Evolutionary conservation across 768 basidiomycete genomes (phyloP).

Genomic region (Boletus sp.): DNA sequence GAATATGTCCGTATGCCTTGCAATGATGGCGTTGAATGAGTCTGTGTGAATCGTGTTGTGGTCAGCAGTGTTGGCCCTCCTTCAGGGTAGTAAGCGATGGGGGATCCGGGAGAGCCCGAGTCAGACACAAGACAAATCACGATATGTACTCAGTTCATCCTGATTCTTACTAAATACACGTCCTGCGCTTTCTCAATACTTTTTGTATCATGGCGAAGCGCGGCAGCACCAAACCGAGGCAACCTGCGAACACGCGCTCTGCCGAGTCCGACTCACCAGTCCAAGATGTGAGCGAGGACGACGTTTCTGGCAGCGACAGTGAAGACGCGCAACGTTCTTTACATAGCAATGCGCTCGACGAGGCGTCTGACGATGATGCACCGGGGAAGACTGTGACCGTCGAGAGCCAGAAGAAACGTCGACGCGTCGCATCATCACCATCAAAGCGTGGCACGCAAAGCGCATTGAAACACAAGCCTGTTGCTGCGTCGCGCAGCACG

Average conservation of each 20-base stretch:
- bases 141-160: not conserved
- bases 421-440: slow-evolving; percentile 17
- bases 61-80: no score
- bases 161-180: not conserved
- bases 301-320: slow-evolving; percentile 8
- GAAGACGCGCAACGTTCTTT: slow-evolving; percentile 18
- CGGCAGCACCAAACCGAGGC: slow-evolving; percentile 1
- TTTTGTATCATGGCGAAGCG: slow-evolving; percentile 17
- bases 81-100: no score
- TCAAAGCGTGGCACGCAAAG: slow-evolving; percentile 26
- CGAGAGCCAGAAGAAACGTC: slow-evolving; percentile 21
- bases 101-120: no score
- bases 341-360: slow-evolving; percentile 47
- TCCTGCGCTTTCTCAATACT: not conserved
- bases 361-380: slow-evolving; percentile 28
- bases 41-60: no score
- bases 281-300: slow-evolving; percentile 12
- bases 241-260: not conserved
- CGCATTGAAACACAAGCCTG: slow-evolving; percentile 1
- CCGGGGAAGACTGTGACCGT: not conserved
- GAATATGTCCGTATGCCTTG: no score
- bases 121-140: not conserved
- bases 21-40: no score
- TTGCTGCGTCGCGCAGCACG: not conserved
- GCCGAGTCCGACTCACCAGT: slow-evolving; percentile 5